Percentiles rank a stretch among this genome's conserved stretches.
phyloP scores from a whole-genome alignment of 2,329 filamentous ascomycete species.

The Alternaria conjuncta region DNA sequence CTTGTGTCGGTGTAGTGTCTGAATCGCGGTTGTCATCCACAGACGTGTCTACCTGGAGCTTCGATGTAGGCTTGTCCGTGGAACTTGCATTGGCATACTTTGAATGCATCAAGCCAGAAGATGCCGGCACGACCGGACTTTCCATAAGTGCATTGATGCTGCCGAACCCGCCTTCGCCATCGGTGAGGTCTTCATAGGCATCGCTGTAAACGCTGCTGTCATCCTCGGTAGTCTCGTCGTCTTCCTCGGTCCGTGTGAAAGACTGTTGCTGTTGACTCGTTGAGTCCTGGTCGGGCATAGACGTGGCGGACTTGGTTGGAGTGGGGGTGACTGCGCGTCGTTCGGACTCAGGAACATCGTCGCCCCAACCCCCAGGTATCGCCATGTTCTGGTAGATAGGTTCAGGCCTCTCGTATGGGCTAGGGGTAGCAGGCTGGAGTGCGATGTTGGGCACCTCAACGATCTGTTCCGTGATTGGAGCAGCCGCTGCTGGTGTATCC shows the following conservation, averaged over 20 bases:
- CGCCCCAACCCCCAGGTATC: constrained; percentile 41
- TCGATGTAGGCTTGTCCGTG: constrained; percentile 19
- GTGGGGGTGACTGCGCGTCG: neutral
- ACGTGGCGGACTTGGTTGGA: neutral
- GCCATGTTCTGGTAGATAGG: constrained; percentile 33
- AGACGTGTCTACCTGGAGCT: constrained; percentile 15
- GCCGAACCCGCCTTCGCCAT: constrained; percentile 71
- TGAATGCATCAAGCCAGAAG: constrained; percentile 31
- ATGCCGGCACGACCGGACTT: constrained; percentile 55
- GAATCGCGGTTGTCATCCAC: constrained; percentile 12
- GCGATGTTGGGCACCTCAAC: constrained; percentile 42
- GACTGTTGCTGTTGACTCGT: constrained; percentile 2
- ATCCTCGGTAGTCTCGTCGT: constrained; percentile 43
- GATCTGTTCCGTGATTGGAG: constrained; percentile 16
- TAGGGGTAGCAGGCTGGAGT: constrained; percentile 46
- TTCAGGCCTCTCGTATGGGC: constrained; percentile 33
- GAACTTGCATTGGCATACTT: constrained; percentile 29
- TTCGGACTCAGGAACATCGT: constrained; percentile 32
- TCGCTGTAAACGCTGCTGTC: constrained; percentile 72
- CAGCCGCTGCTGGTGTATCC: constrained; percentile 13
- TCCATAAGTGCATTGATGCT: constrained; percentile 76
- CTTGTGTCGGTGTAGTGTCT: constrained; percentile 43
- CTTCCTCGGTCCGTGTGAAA: constrained; percentile 10
- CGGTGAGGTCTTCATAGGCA: constrained; percentile 74
- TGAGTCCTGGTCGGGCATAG: constrained; percentile 5